Percentiles rank a stretch among this genome's conserved stretches.
Evolutionary conservation across 495 filamentous ascomycete genomes (phyloP).

Genomic region (Talaromyces borbonicus): DNA sequence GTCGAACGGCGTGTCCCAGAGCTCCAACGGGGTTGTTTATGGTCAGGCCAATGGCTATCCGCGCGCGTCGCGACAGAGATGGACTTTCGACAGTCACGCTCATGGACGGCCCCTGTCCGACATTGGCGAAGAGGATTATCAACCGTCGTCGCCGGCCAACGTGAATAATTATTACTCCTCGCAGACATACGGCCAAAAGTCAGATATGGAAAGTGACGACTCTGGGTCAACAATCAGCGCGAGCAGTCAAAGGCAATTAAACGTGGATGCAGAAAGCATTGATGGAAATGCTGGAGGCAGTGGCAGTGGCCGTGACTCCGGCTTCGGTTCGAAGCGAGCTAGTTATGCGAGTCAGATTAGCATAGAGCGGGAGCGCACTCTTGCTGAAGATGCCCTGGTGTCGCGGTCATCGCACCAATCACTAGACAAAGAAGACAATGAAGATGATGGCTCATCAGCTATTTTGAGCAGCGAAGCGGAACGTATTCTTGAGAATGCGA

Average conservation of each 20-base stretch:
- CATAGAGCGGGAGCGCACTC: conserved; percentile 3
- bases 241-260: conserved; percentile 16
- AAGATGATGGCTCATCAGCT: conserved; percentile 53
- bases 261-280: conserved; percentile 1
- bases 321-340: not conserved
- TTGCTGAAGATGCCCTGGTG: conserved; percentile 6
- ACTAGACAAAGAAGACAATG: too few species aligned
- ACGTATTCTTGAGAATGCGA: conserved; percentile 82
- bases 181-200: conserved; percentile 10
- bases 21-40: conserved; percentile 14
- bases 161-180: conserved; percentile 8
- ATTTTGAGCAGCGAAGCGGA: conserved; percentile 76
- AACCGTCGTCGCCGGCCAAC: conserved; percentile 19
- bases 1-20: not conserved
- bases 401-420: conserved; percentile 15
- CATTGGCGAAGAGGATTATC: conserved; percentile 53
- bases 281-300: too few species aligned
- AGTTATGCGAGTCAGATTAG: conserved; percentile 6
- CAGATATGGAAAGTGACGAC: conserved; percentile 23
- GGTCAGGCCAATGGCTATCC: too few species aligned
- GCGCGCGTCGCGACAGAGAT: conserved; percentile 31
- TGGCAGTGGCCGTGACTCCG: conserved; percentile 1
- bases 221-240: conserved; percentile 33
- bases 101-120: conserved; percentile 57
- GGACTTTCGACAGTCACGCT: conserved; percentile 46